Base-by-base conservation (phyloP, 108 stramenopile species). In the Skeletonema costatum region DNA sequence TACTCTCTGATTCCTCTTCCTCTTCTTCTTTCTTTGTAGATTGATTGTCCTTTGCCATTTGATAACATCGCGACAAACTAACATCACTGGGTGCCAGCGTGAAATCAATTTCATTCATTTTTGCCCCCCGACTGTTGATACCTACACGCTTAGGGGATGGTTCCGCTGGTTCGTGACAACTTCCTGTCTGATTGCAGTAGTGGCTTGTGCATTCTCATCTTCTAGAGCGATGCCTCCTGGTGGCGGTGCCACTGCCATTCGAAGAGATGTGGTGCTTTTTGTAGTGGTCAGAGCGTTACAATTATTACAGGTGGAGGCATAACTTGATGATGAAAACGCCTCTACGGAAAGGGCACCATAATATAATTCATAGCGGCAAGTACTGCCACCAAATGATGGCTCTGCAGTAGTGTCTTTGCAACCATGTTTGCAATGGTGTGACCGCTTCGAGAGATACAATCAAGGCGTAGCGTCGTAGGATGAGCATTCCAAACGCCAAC, bases 31-130 rank as follows among this genome's bases (percentile, higher is more conserved):
- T 48, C 62, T 5, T 38, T 56, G 48, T 42, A 62, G 75, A 25
- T 25, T 68, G 42, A 51, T 39, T 30, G 39, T 66, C 46, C 44
- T 60, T 63, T 42, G 70, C 70, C 42, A 64, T 79, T 56, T 76
- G 75, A 60, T 88, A 90, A 13, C 87, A 84, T 53, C 90, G 68
- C 6, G 94, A 96, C 11, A 96, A 70, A 32, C 91, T 90, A 32
- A 87, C 90, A 71, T 96, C 94, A 10, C 86, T 86, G 4, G 94
- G 94, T 5, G 92, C 90, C 50, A 96, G 78, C 58, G 92, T 93
- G 73, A 93, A 96, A 70, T 96, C 92, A 60, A 96, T 93, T 74
- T 83, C 78, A 41, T 83, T 83, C 81, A 83, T 83, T 70, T 75
- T 79, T 29, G 78, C 82, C 0, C 82, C 78, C n/a, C 74, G 78